phyloP scores from a whole-genome alignment of 345 rosid species.

The Eucalyptus erythrocorys region DNA sequence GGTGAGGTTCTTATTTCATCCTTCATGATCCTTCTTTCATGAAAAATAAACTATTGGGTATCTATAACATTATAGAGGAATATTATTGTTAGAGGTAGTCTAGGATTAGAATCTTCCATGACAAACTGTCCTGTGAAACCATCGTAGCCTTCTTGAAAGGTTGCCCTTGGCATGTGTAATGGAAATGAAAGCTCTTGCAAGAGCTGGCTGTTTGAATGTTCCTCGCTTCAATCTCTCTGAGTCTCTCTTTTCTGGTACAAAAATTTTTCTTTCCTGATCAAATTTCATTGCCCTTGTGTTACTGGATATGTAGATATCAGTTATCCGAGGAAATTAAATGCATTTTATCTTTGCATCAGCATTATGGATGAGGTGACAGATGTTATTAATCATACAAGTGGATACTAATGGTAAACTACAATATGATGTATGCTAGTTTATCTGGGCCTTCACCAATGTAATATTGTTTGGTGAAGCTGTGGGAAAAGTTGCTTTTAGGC shows the following conservation, averaged over 20 bases:
- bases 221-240: not conserved
- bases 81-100: not conserved
- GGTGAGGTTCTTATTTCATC: conserved; percentile 26
- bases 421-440: not conserved
- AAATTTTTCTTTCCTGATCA: not conserved
- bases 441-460: not conserved
- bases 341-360: not conserved
- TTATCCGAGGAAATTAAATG: not conserved
- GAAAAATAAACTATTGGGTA: not conserved
- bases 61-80: not conserved
- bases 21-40: not conserved
- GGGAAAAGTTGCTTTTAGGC: not conserved
- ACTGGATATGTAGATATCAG: not conserved
- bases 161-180: not conserved
- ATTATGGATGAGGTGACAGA: not conserved
- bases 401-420: not conserved
- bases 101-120: not conserved
- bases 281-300: not conserved
- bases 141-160: not conserved
- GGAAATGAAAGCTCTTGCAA: not conserved
- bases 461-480: not conserved
- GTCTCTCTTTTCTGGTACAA: not conserved
- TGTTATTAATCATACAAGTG: not conserved
- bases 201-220: not conserved
- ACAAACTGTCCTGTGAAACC: not conserved